Conservation (phyloP, 148 eudicot genomes). For the Chenopodium formosanum region DNA sequence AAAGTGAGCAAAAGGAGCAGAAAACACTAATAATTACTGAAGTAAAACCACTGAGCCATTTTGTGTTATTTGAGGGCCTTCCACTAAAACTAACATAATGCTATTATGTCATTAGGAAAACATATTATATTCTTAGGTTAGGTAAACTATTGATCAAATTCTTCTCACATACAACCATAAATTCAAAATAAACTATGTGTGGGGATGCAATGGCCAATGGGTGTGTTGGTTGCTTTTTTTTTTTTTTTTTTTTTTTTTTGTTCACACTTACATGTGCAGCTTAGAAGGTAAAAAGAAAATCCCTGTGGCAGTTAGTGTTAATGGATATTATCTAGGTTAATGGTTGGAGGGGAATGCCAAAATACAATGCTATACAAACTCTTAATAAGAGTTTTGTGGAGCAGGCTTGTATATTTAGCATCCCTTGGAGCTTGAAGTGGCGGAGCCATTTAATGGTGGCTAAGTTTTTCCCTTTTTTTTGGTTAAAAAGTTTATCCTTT, state of each 20-base stretch:
- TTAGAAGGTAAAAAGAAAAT: neutral
- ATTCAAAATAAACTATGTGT: neutral
- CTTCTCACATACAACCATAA: neutral
- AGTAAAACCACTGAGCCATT: neutral
- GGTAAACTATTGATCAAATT: neutral
- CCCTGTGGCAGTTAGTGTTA: neutral
- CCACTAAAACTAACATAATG: too few relatives aligned
- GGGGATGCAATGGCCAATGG: neutral
- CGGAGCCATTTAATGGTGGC: neutral
- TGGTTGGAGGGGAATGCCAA: neutral
- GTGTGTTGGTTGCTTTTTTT: neutral
- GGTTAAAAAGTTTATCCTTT: neutral
- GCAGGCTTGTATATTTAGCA: neutral
- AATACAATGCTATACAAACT: neutral
- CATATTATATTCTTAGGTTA: neutral
- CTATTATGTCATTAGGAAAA: neutral
- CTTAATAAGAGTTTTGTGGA: neutral
- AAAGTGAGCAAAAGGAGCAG: neutral
- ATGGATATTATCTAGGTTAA: neutral
- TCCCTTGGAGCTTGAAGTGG: neutral
- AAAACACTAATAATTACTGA: neutral
- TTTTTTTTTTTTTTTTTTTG: too few relatives aligned
- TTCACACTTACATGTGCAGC: neutral
- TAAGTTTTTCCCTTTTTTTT: too few relatives aligned
- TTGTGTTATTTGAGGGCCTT: too few relatives aligned